Evolutionary conservation across 305 asterid genomes (phyloP).

Genomic region (Petunia hybrid): DNA sequence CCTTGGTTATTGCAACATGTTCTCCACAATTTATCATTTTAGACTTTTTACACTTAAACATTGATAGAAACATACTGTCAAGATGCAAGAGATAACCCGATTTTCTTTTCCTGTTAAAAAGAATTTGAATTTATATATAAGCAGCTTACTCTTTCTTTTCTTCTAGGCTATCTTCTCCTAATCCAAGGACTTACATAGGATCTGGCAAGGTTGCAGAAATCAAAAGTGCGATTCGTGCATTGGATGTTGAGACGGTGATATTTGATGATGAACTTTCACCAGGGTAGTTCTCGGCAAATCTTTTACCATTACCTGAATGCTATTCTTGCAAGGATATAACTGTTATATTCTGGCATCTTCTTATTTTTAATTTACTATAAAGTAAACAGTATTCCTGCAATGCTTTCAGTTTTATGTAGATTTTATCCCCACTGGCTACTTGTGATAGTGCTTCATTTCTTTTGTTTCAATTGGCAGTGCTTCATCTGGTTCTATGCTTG

Average conservation of each 20-base stretch:
- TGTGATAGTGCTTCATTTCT: not conserved
- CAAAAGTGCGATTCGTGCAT: slow-evolving; percentile 83
- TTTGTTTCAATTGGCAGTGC: not conserved
- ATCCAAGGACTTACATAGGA: slow-evolving; percentile 92
- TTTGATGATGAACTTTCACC: slow-evolving; percentile 97
- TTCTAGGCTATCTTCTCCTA: slow-evolving; percentile 75
- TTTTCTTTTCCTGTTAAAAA: not conserved
- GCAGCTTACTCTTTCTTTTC: slow-evolving; percentile 23
- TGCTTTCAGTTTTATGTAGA: not conserved
- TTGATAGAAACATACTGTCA: not conserved
- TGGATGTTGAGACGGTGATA: slow-evolving; percentile 86
- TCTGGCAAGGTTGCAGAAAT: slow-evolving; percentile 95
- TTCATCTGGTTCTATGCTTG: slow-evolving; percentile 6
- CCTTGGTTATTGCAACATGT: slow-evolving; percentile 9
- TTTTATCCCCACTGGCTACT: slow-evolving; percentile 14
- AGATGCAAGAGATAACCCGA: not conserved
- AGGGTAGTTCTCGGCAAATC: slow-evolving; percentile 61
- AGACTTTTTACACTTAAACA: not conserved
- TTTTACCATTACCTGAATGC: not conserved
- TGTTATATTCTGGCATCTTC: slow-evolving; percentile 20
- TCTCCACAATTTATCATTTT: not conserved
- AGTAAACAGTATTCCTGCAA: not conserved
- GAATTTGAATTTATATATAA: not conserved
- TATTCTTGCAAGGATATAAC: slow-evolving; percentile 7
- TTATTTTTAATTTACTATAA: not conserved